phyloP scores from a whole-genome alignment of 164 flowering plant species.

The Magnolia officinalis region DNA sequence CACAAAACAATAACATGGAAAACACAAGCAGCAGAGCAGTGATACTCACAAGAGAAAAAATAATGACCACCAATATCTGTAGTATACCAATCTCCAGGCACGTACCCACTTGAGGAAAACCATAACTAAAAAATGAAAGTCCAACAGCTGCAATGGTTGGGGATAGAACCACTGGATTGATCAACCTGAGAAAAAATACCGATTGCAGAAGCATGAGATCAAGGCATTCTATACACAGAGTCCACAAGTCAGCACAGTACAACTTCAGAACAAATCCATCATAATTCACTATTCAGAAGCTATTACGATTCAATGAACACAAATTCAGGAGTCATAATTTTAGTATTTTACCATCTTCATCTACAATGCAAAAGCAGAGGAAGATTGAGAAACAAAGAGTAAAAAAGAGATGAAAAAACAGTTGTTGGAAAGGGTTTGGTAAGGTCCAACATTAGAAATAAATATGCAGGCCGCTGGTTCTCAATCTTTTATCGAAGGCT shows the following conservation, averaged over 20 bases:
- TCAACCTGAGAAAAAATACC: slow-evolving; percentile 50
- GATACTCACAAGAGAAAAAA: slow-evolving; percentile 85
- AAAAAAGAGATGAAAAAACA: no score
- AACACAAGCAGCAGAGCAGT: background rate
- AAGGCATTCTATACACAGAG: background rate
- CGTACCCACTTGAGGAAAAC: slow-evolving; percentile 84
- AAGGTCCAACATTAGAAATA: no score
- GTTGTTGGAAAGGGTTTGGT: no score
- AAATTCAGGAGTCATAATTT: no score
- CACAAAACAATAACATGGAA: background rate
- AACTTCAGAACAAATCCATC: background rate
- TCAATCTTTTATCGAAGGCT: no score
- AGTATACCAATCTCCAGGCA: slow-evolving; percentile 92
- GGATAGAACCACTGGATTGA: slow-evolving; percentile 95
- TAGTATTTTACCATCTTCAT: no score
- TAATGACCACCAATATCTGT: slow-evolving; percentile 78
- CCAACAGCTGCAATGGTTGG: slow-evolving; percentile 99
- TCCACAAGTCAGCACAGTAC: background rate
- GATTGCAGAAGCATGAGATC: slow-evolving; percentile 10
- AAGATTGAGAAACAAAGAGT: no score
- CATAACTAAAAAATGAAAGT: slow-evolving; percentile 95
- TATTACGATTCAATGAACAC: no score
- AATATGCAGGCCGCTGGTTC: no score
- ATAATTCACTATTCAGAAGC: no score
- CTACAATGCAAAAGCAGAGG: no score